Evolutionary conservation across 345 rosid genomes (phyloP).

Genomic region (Dovyalis caffra): DNA sequence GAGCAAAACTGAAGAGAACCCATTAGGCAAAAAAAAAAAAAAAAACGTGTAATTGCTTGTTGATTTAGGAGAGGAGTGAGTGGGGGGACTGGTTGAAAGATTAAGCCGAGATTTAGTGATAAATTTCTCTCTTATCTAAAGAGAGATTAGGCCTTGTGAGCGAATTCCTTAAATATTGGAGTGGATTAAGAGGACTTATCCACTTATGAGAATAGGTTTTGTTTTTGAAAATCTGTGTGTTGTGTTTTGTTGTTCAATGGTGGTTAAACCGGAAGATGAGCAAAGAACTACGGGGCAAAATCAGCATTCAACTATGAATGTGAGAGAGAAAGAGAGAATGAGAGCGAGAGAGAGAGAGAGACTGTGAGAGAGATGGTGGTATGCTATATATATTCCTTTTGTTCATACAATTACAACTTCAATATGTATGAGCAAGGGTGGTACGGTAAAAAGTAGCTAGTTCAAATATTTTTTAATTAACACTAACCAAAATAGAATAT

Average conservation of each 20-base stretch:
- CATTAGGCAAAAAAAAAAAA: constrained; percentile 27
- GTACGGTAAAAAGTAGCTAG: not conserved
- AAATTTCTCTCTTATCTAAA: constrained; percentile 18
- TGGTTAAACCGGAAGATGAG: constrained; percentile 47
- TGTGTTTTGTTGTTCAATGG: constrained; percentile 31
- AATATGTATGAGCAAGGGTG: not conserved
- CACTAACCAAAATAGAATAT: not conserved
- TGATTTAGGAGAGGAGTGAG: constrained; percentile 22
- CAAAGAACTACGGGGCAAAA: constrained; percentile 44
- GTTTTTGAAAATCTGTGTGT: constrained; percentile 25
- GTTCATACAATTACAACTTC: constrained; percentile 20
- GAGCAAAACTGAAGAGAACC: constrained; percentile 11
- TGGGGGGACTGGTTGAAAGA: constrained; percentile 16
- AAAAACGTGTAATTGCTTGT: constrained; percentile 22
- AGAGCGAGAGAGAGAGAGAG: constrained; percentile 7
- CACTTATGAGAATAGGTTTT: constrained; percentile 37
- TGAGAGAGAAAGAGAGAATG: constrained; percentile 18
- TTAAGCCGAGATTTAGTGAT: constrained; percentile 27
- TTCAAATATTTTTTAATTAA: no score
- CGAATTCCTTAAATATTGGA: constrained; percentile 29
- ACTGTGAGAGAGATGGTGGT: constrained; percentile 36
- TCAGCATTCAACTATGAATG: constrained; percentile 45
- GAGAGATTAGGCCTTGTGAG: constrained; percentile 13
- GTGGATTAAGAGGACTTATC: constrained; percentile 50
- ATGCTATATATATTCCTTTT: constrained; percentile 41